Percentiles rank a stretch among this genome's conserved stretches.
Evolutionary conservation across 106 monocot genomes (phyloP).

Genomic region (Dendrobium nobile): DNA sequence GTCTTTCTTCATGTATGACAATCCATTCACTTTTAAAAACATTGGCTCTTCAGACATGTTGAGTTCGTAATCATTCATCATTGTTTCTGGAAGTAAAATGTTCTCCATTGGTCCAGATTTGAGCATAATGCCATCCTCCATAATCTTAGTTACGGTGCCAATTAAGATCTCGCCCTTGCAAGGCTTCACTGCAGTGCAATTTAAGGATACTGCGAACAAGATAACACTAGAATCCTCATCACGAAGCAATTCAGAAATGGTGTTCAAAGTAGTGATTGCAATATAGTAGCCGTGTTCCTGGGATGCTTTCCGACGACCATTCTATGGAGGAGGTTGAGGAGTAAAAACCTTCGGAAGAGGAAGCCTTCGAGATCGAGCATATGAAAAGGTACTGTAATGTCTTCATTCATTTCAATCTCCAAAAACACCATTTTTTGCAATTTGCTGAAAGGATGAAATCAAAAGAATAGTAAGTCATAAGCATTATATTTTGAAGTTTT

Average conservation of each 20-base stretch:
- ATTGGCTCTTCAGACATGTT: conserved; percentile 24
- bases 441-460: too few species aligned
- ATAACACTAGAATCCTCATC: conserved; percentile 48
- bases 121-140: conserved; percentile 58
- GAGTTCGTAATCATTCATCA: conserved; percentile 51
- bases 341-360: too few species aligned
- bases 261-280: conserved; percentile 42
- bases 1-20: too few species aligned
- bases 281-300: conserved; percentile 61
- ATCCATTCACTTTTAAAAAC: too few species aligned
- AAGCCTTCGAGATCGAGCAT: too few species aligned
- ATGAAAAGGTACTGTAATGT: too few species aligned
- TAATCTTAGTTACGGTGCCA: conserved; percentile 32
- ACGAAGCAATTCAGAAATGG: conserved; percentile 44
- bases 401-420: too few species aligned
- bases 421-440: too few species aligned
- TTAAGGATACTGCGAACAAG: conserved; percentile 57
- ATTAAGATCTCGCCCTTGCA: too few species aligned
- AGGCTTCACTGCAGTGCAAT: conserved; percentile 40
- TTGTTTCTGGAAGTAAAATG: conserved; percentile 29
- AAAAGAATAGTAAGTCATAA: too few species aligned
- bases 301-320: conserved; percentile 27
- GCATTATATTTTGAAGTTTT: too few species aligned
- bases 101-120: conserved; percentile 36
- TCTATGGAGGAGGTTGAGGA: too few species aligned